Percentiles rank a stretch among this genome's conserved stretches.
These are phyloP conservation scores for Candolleomyces eurysporus DNA, from an alignment of 768 basidiomycete species.

Conservation along the genomic window DNA sequence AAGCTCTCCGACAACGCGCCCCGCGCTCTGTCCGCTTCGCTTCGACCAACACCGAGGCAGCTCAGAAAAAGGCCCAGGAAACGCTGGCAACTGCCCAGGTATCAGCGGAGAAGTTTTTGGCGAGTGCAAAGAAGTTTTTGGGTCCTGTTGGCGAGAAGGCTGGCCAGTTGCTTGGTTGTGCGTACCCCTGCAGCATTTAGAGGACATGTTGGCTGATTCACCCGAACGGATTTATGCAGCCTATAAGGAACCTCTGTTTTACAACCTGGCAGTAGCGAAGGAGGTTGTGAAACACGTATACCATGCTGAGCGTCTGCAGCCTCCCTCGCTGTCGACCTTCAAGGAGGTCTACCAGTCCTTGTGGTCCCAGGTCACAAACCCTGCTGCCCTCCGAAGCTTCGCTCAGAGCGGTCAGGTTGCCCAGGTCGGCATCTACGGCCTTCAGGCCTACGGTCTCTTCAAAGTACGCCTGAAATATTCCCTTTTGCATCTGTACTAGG, in stretches of 20 bases:
- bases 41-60: slow-evolving; percentile 42
- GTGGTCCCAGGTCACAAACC: slow-evolving; percentile 57
- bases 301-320: slow-evolving; percentile 65
- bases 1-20: slow-evolving; percentile 24
- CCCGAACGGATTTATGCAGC: slow-evolving; percentile 29
- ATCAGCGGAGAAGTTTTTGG: slow-evolving; percentile 51
- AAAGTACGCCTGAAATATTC: slow-evolving; percentile 48
- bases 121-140: slow-evolving; percentile 43
- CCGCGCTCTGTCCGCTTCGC: slow-evolving; percentile 35
- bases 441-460: slow-evolving; percentile 90
- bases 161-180: slow-evolving; percentile 53
- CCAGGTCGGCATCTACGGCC: slow-evolving; percentile 67
- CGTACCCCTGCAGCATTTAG: slow-evolving; percentile 11
- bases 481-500: neutral
- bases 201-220: neutral
- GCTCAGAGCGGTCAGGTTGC: slow-evolving; percentile 63
- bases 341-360: slow-evolving; percentile 61
- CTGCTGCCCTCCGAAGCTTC: slow-evolving; percentile 60
- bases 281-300: slow-evolving; percentile 79
- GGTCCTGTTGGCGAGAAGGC: slow-evolving; percentile 51
- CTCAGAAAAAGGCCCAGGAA: slow-evolving; percentile 74
- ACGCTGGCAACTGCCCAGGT: slow-evolving; percentile 58
- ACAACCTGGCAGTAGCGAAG: slow-evolving; percentile 75
- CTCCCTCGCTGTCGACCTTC: slow-evolving; percentile 59
- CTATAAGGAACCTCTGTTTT: slow-evolving; percentile 73